Evolutionary conservation across 805 yeast genomes (phyloP).

Genomic region (Phaffomyces thermotolerans): DNA sequence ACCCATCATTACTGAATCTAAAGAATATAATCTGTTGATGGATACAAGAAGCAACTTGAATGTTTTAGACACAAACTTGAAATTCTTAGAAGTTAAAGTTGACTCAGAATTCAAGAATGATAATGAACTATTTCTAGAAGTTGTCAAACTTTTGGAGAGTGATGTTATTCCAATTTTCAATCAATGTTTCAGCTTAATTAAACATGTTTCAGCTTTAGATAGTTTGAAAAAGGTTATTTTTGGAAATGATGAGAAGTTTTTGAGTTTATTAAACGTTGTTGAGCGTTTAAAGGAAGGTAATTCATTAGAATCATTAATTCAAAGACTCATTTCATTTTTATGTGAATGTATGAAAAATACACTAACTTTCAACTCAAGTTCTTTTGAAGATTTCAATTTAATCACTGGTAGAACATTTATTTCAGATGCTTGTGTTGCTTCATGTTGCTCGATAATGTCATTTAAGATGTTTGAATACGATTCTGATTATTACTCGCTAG

Average conservation of each 20-base stretch:
- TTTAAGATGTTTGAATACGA: neutral
- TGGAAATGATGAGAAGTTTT: neutral
- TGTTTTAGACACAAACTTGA: slow-evolving; percentile 3
- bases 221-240: neutral
- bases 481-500: slow-evolving; percentile 2
- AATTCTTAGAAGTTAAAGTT: slow-evolving; percentile 1
- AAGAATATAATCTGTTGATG: neutral
- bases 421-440: too few species aligned
- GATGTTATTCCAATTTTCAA: slow-evolving; percentile 6
- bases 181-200: slow-evolving; percentile 2
- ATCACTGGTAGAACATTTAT: too few species aligned
- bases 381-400: too few species aligned
- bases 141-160: slow-evolving; percentile 1
- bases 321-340: neutral
- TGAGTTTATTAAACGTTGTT: neutral
- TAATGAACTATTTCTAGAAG: slow-evolving; percentile 4
- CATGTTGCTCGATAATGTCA: too few species aligned
- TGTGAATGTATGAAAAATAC: slow-evolving; percentile 2
- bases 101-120: slow-evolving; percentile 5
- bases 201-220: neutral
- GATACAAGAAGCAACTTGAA: slow-evolving; percentile 2
- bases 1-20: neutral
- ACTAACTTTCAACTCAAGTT: too few species aligned
- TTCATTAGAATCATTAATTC: slow-evolving; percentile 1
- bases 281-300: neutral